Base-by-base conservation (phyloP, 768 basidiomycete genomes). In the Calvatia gigantea region DNA sequence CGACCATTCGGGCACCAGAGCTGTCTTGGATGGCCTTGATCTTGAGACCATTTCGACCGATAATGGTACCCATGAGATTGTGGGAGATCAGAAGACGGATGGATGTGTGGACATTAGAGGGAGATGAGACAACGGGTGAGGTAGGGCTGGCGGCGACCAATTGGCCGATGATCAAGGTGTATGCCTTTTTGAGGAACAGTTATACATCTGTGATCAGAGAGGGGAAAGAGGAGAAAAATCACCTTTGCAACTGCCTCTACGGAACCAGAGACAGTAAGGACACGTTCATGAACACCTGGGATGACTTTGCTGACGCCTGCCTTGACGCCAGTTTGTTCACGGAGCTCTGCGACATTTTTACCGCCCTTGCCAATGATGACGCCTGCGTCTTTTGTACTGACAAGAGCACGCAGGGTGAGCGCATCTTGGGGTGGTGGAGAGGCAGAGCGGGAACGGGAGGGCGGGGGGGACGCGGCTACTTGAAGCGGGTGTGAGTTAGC, bases 291-390 rank as follows among this genome's bases (percentile, higher is more conserved):
- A 58, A 99, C 94, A 65, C 97, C 97, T 54, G 87, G 85, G 57
- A 96, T 94, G 79, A 98, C 96, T 72, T 97, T 98, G 82, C 89
- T 94, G 72, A 99, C 97, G 69, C 97, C 97, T 60, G 97, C 95
- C 75, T 94, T 98, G 75, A 97, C 95, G 61, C 91, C 94, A 41
- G 94, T 96, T 66, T 91, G 87, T 62, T 96, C 92, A 59, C 97
- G 84, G 65, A 99, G 83, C 72, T 95, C 92, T 60, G 96, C 96
- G 66, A 99, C 96, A 67, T 98, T 98, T 78, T 94, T 93, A 56
- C 97, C 97, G 49, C 80, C 94, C 67, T 93, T 97, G 61, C 96
- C 94, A 64, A 98, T 98, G 72, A 97, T 95, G 67, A 98, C 87
- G 62, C 95, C 95, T 52, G 93, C 94, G 70, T 98, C 95, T 76